Base-by-base conservation (phyloP, 1,139 yeast species). In the Hansenula anomala region DNA sequence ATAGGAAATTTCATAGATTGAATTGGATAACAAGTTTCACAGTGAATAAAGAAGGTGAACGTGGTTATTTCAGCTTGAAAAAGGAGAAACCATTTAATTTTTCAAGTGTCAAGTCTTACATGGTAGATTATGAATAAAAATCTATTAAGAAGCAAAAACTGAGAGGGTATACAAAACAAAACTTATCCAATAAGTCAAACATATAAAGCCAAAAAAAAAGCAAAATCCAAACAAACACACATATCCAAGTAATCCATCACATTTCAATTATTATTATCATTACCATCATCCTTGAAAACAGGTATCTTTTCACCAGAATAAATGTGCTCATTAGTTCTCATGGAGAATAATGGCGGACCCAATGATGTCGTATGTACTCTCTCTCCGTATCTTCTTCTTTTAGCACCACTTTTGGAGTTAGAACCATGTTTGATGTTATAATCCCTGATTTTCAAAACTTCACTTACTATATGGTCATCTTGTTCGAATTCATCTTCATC, bases 41-140 rank as follows among this genome's bases (percentile, higher is more conserved):
- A 8, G 61, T 75, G 20, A 72, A 84, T 47, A 71, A 72, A 51
- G 71, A 75, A 18, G 80, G 79, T 2, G 80, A 75, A 36, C 60
- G 65, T 13, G 69, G 75, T 16, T 67, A 67, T 14, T 80, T 86
- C 49, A 69, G 78, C 6, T 60, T 84, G 42, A 70, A 67, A 34
- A 84, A 86, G 52, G 96, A 88, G 55, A 82, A 80, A 52, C 79
- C 89, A 12, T 88, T 84, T 58, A 75, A 73, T 51, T 88, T 87
- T 51, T 78, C 80, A 52, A 64, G 82, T 39, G 88, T 80, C 0
- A 69, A 64, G 42, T 71, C 80, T 20, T 78, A 71, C 41, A 30
- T 33, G n/a, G 49, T 44, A 27, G 41, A 40, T 11, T 41, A 42
- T 33, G 14, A 25, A 17, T 6, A 3, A 14, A 22, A 20, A 6